phyloP scores from a whole-genome alignment of 192 early-diverging fungal species.

The Backusella westeae region DNA sequence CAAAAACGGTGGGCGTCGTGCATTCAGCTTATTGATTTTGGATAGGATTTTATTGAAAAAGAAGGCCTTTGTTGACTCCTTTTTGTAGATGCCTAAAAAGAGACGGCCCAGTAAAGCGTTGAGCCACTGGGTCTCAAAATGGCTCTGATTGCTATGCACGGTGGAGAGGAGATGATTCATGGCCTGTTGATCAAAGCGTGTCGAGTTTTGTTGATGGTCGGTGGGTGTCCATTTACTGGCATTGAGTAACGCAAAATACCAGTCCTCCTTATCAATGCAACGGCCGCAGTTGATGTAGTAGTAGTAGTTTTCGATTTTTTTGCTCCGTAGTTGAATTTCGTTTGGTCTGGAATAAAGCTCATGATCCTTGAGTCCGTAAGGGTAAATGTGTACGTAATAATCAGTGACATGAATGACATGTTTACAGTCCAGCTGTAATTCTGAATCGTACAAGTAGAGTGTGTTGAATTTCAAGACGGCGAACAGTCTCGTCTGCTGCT shows the following conservation, averaged over 20 bases:
- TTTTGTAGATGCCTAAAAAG: conserved; percentile 71
- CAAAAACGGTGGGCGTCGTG: conserved; percentile 65
- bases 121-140: conserved; percentile 67
- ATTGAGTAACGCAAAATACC: conserved; percentile 78
- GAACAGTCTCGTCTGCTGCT: conserved; percentile 35
- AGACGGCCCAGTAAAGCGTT: conserved; percentile 81
- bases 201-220: conserved; percentile 17
- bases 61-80: conserved; percentile 53
- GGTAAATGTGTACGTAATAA: conserved; percentile 72
- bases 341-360: conserved; percentile 69
- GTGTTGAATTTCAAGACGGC: conserved; percentile 76
- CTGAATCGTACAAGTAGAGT: conserved; percentile 80
- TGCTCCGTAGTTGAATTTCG: conserved; percentile 59
- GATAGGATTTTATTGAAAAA: conserved; percentile 65
- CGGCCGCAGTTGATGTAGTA: conserved; percentile 60
- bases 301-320: conserved; percentile 56
- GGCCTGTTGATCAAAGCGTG: conserved; percentile 40
- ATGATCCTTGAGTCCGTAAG: conserved; percentile 63
- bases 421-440: conserved; percentile 45
- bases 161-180: conserved; percentile 40
- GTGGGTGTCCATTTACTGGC: conserved; percentile 36
- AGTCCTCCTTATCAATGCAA: conserved; percentile 85
- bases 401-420: conserved; percentile 65
- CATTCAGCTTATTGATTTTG: conserved; percentile 66
- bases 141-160: conserved; percentile 54